A percentile compares a stretch with the other conserved stretches of the same genome.
These are phyloP conservation scores for Alternaria viburni DNA, from an alignment of 2,329 filamentous ascomycete species.

Conservation along the genomic window DNA sequence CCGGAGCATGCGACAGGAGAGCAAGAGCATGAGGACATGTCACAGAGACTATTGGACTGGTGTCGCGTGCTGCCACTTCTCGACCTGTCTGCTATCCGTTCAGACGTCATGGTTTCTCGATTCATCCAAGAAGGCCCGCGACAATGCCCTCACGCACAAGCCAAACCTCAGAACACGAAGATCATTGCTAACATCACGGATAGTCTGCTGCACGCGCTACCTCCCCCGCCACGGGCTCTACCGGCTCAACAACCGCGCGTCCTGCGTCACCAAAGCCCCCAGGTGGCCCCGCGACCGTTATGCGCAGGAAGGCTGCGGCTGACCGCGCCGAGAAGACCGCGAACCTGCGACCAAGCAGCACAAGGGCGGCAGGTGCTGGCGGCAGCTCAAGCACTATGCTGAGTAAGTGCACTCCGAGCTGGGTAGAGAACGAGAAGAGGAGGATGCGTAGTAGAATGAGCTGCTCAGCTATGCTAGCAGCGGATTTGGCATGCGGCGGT, in stretches of 20 bases:
- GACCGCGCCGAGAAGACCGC: constrained; percentile 97
- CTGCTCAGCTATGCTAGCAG: background rate
- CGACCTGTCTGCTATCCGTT: background rate
- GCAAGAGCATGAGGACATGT: background rate
- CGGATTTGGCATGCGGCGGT: background rate
- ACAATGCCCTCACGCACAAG: background rate
- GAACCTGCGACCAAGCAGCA: constrained; percentile 91
- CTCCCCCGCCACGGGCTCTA: constrained; percentile 51
- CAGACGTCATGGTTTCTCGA: background rate
- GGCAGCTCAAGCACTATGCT: constrained; percentile 98
- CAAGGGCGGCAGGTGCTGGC: constrained; percentile 89
- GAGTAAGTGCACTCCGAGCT: constrained; percentile 67
- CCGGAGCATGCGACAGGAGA: constrained; percentile 11
- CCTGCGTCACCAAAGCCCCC: constrained; percentile 87
- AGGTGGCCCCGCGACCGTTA: constrained; percentile 91
- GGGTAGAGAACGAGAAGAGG: background rate
- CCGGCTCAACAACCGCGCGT: constrained; percentile 74
- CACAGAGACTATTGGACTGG: background rate
- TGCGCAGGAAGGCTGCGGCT: constrained; percentile 91
- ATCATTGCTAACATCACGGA: constrained; percentile 1
- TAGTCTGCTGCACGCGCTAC: constrained; percentile 40
- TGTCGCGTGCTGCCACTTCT: background rate
- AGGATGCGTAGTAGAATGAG: background rate
- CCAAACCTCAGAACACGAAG: background rate
- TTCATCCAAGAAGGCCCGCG: background rate